A percentile compares a stretch with the other conserved stretches of the same genome.
Evolutionary conservation across 140 eudicot genomes (phyloP).

Genomic region (Bidens hawaiensis): DNA sequence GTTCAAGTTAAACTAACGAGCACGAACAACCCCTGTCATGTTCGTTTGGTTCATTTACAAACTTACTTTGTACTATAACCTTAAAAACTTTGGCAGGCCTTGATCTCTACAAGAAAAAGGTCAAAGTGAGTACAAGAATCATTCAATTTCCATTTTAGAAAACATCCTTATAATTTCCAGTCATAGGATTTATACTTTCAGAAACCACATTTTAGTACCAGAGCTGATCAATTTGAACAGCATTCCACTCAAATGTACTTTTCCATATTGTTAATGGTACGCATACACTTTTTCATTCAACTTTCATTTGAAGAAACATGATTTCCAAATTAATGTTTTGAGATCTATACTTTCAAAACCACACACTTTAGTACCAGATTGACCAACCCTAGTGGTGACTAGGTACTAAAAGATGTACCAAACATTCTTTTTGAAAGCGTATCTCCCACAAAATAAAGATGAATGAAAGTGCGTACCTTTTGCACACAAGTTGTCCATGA

Average conservation of each 20-base stretch:
- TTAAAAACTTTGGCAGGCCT: background rate
- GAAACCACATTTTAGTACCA: background rate
- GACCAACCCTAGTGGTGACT: background rate
- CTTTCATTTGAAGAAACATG: background rate
- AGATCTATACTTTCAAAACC: background rate
- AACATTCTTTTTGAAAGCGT: background rate
- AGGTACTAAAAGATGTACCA: background rate
- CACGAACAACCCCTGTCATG: too few species aligned
- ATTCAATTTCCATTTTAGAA: background rate
- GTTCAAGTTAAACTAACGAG: too few species aligned
- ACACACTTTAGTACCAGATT: background rate
- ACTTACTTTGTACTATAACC: background rate
- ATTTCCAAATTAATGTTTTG: background rate
- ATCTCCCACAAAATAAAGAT: background rate
- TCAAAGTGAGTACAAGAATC: background rate
- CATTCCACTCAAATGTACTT: too few species aligned
- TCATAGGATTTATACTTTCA: background rate
- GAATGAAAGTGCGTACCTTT: background rate
- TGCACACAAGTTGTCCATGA: background rate
- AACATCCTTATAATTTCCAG: background rate
- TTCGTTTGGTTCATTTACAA: too few species aligned
- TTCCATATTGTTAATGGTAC: background rate
- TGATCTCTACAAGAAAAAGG: too few species aligned
- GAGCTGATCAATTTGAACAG: too few species aligned
- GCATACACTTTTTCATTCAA: background rate